These are phyloP conservation scores for Pezicula rhizophila DNA, from an alignment of 2,329 filamentous ascomycete genomes.

Conservation along the genomic window DNA sequence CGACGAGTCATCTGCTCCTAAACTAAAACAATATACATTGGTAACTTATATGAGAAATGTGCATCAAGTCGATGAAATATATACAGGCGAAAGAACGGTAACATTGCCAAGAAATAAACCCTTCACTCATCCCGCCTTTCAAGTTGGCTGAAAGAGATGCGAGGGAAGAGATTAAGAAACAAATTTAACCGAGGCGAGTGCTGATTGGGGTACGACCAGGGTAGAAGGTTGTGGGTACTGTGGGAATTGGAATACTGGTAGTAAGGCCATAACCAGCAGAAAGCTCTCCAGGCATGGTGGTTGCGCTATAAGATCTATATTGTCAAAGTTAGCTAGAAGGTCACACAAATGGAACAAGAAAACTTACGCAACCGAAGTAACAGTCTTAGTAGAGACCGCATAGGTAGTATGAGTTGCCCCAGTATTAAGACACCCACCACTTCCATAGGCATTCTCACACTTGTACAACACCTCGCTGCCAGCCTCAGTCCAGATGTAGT, in stretches of 20 bases:
- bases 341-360: not conserved
- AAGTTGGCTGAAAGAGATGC: no score
- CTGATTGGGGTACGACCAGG: conserved; percentile 15
- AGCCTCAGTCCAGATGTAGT: conserved; percentile 34
- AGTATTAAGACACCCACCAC: conserved; percentile 37
- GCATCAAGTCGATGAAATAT: no score
- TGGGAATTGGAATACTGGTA: conserved; percentile 17
- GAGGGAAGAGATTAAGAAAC: no score
- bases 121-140: no score
- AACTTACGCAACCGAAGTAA: not conserved
- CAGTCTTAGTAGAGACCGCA: not conserved
- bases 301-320: not conserved
- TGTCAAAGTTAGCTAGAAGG: not conserved
- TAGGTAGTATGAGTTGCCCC: not conserved
- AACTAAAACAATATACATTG: no score
- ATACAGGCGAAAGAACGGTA: no score
- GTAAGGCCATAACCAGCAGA: conserved; percentile 12
- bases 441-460: conserved; percentile 44
- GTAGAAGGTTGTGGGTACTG: conserved; percentile 20
- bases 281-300: conserved; percentile 14
- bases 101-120: no score
- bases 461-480: conserved; percentile 26
- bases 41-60: no score
- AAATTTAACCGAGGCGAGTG: conserved; percentile 8
- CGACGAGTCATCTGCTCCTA: no score